These are phyloP conservation scores for Rhododendron ovatum DNA, from an alignment of 148 eudicot species.

Conservation along the genomic window DNA sequence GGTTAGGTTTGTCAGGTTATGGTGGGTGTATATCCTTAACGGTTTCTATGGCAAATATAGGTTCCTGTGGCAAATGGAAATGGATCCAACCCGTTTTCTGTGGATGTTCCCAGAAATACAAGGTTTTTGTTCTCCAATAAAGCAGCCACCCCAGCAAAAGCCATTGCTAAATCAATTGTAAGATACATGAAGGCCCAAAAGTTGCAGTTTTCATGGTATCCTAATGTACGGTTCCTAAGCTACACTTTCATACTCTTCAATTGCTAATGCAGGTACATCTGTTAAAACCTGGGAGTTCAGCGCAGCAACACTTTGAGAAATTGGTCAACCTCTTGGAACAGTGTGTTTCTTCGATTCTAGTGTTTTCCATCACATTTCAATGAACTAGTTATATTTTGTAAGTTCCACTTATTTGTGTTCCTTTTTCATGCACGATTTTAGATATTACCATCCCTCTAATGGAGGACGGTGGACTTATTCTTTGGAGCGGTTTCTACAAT, in stretches of 20 bases:
- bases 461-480: conserved; percentile 99
- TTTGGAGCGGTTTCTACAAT: conserved; percentile 75
- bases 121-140: conserved; percentile 86
- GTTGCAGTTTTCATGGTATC: conserved; percentile 4
- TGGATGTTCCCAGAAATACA: conserved; percentile 87
- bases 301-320: conserved; percentile 69
- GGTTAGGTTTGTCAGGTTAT: neutral
- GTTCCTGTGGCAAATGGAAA: conserved; percentile 96
- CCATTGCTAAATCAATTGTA: conserved; percentile 96
- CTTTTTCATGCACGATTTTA: conserved; percentile 22
- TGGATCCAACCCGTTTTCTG: conserved; percentile 85
- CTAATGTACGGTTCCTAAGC: neutral
- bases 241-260: neutral
- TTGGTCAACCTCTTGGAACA: conserved; percentile 93
- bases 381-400: conserved; percentile 3
- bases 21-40: neutral
- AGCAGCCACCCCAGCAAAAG: conserved; percentile 73
- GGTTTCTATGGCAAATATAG: conserved; percentile 28
- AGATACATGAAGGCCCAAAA: conserved; percentile 23
- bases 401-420: conserved; percentile 3
- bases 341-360: conserved; percentile 47
- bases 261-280: conserved; percentile 66
- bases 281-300: conserved; percentile 71
- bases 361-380: conserved; percentile 6
- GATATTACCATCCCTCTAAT: conserved; percentile 98